Base-by-base conservation (phyloP, 495 filamentous ascomycete genomes). In the Penicillium canariense region DNA sequence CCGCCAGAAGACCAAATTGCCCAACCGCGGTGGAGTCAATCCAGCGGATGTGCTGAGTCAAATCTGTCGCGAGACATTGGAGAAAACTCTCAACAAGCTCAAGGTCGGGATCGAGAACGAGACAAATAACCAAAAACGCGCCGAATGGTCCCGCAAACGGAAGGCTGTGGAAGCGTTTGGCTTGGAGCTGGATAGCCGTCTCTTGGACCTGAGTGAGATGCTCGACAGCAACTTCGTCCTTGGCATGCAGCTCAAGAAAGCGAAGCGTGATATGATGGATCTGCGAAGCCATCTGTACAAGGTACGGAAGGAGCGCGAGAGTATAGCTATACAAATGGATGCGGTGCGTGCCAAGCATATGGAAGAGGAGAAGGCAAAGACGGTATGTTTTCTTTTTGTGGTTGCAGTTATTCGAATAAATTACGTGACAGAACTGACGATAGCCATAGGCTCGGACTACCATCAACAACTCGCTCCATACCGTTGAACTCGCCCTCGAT, bases 291-390 rank as follows among this genome's bases (percentile, higher is more conserved):
- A 87, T 39, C 78, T 90, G 36, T 72, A 87, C 56, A 76, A 78
- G 6, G 69, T 90, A 15, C 81, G 85, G 18, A 77, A 73, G 36
- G 82, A 89, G 68, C 72, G 86, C 26, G 84, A 90, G 56, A 75
- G 81, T 56, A 74, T 91, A 25, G 83, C 84, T 10, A 61, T 90
- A 54, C 79, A 79, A 44, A 87, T 86, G 78, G 88, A 92, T 58
- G 81, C 83, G 10, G 77, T 90, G 26, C 75, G 86, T 22, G 80
- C 79, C 38, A 77, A 76, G 57, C 84, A 88, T 52, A 61, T 66
- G 18, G 71, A 68, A 46, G 70, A 69, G 57, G 75, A 77, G 56
- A 65, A 56, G 34, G 60, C 59, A 26, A 71, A 64, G 53, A 61
- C 64, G 49, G 78, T 80, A 50, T 53, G 66, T 56, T 25, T 4